Percentiles rank a stretch among this genome's conserved stretches.
These are phyloP conservation scores for Starmerella asiatica DNA, from an alignment of 805 yeast species.

Conservation along the genomic window DNA sequence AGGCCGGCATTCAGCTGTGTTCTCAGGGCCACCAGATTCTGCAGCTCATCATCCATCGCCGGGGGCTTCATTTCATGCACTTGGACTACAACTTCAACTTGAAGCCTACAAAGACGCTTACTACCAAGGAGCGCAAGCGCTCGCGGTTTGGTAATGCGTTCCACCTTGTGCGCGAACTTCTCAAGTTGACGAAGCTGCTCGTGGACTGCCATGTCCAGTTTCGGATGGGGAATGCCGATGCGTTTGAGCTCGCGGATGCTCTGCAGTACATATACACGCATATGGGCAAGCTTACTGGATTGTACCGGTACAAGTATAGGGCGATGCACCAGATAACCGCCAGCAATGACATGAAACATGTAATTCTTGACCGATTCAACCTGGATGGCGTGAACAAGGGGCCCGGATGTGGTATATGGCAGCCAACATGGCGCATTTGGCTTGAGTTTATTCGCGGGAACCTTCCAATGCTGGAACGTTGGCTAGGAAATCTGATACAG, in stretches of 20 bases:
- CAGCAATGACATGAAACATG: conserved; percentile 88
- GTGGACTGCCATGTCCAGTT: conserved; percentile 92
- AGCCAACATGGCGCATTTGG: conserved; percentile 98
- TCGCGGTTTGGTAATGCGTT: conserved; percentile 95
- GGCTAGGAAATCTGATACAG: conserved; percentile 83
- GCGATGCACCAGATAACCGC: conserved; percentile 97
- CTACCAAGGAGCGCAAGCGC: conserved; percentile 90
- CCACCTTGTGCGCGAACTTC: conserved; percentile 79
- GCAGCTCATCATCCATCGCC: conserved; percentile 73
- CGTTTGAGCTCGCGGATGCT: conserved; percentile 92
- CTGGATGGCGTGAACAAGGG: conserved; percentile 75
- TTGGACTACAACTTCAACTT: conserved; percentile 89
- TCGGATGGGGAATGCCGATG: conserved; percentile 79
- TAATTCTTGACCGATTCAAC: conserved; percentile 75
- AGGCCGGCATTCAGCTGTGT: conserved; percentile 90
- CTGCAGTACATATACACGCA: conserved; percentile 81
- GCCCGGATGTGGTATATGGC: conserved; percentile 99
- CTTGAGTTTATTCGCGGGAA: conserved; percentile 79
- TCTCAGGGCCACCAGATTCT: conserved; percentile 91
- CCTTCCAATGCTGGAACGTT: conserved; percentile 80
- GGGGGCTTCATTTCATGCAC: conserved; percentile 84
- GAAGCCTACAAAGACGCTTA: conserved; percentile 89
- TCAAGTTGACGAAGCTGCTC: conserved; percentile 66
- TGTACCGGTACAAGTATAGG: conserved; percentile 89
- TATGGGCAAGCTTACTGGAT: conserved; percentile 90